These are phyloP conservation scores for Fusarium miscanthi DNA, from an alignment of 2,329 filamentous ascomycete genomes.

Conservation along the genomic window DNA sequence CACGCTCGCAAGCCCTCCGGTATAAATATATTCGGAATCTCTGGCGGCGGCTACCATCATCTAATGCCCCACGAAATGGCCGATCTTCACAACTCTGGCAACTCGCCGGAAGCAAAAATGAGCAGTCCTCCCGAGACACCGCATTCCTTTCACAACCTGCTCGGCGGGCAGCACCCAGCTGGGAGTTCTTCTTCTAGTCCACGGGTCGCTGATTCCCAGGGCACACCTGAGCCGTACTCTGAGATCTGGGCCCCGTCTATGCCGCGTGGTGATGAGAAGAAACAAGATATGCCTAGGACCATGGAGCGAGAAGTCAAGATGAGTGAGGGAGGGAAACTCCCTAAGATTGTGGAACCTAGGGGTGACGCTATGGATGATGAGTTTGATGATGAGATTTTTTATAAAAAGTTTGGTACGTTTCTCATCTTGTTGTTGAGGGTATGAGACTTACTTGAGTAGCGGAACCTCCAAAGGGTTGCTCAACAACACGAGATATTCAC, in stretches of 20 bases:
- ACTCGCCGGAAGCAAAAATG: conserved; percentile 26
- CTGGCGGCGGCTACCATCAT: conserved; percentile 34
- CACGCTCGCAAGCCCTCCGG: conserved; percentile 18
- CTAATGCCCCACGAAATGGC: conserved; percentile 42
- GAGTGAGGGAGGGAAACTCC: conserved; percentile 1
- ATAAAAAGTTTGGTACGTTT: conserved; percentile 48
- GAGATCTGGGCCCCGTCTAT: conserved; percentile 41
- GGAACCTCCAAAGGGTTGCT: conserved; percentile 50
- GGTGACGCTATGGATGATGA: conserved; percentile 36
- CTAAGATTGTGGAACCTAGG: conserved; percentile 25
- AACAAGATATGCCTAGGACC: conserved; percentile 10
- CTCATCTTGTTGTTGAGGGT: background rate
- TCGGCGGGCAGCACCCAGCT: conserved; percentile 23
- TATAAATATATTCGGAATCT: conserved; percentile 37
- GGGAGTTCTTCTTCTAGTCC: conserved; percentile 30
- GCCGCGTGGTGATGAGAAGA: conserved; percentile 18
- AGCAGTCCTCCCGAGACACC: conserved; percentile 39
- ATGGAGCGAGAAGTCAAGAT: conserved; percentile 6
- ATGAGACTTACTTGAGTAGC: conserved; percentile 21
- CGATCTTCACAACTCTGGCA: conserved; percentile 21
- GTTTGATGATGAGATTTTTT: conserved; percentile 47
- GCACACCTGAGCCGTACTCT: conserved; percentile 32
- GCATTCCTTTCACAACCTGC: conserved; percentile 34
- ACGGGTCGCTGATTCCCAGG: background rate
- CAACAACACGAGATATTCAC: conserved; percentile 48